phyloP scores from a whole-genome alignment of 1,284 basidiomycete genomes.

The Ganoderma leucocontextum region DNA sequence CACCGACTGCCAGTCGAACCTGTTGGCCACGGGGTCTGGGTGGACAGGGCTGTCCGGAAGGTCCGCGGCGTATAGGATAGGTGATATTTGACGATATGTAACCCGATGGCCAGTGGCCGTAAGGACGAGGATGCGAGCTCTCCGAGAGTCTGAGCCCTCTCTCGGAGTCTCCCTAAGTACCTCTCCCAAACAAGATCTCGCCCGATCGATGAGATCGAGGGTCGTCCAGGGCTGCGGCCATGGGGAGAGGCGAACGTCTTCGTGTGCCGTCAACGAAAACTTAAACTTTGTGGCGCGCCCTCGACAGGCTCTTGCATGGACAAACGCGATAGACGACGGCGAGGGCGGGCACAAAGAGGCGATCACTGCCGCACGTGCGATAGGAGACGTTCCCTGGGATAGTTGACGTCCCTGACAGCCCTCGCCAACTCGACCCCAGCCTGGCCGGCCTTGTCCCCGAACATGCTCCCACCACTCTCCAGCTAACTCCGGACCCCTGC shows the following conservation, averaged over 20 bases:
- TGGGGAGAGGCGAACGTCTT: neutral
- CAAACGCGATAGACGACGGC: neutral
- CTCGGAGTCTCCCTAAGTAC: too few species aligned
- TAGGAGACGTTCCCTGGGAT: slow-evolving; percentile 3
- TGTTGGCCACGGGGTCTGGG: too few species aligned
- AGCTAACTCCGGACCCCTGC: neutral
- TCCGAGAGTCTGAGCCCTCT: too few species aligned
- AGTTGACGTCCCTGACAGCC: neutral
- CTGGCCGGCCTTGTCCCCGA: neutral
- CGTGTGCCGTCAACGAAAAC: neutral
- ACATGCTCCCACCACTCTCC: slow-evolving; percentile 5
- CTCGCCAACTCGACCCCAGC: neutral
- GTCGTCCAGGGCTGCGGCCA: neutral
- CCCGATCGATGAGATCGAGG: neutral
- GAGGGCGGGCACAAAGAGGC: neutral
- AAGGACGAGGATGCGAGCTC: too few species aligned
- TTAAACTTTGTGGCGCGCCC: neutral
- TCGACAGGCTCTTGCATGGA: neutral
- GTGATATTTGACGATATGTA: too few species aligned
- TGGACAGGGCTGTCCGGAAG: too few species aligned
- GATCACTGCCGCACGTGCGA: slow-evolving; percentile 1
- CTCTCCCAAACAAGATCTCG: too few species aligned
- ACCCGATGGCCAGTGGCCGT: too few species aligned
- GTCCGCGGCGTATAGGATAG: too few species aligned
- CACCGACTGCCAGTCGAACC: too few species aligned